A percentile compares a stretch with the other conserved stretches of the same genome.
phyloP scores from a whole-genome alignment of 2,329 filamentous ascomycete genomes.

The Aspergillus puulaauensis region DNA sequence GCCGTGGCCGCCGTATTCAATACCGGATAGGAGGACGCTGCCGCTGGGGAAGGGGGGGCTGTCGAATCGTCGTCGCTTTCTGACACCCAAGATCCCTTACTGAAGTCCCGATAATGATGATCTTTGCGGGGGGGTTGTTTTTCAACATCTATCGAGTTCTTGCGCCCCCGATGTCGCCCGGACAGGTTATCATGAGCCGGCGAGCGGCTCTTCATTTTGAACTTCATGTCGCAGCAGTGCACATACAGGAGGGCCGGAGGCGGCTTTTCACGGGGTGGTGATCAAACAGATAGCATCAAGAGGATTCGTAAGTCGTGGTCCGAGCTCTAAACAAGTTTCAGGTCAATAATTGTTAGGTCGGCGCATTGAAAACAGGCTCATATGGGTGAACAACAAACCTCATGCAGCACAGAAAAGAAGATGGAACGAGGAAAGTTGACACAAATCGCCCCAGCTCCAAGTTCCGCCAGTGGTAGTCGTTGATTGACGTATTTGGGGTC shows the following conservation, averaged over 20 bases:
- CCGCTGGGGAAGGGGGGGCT: conserved; percentile 47
- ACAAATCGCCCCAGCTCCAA: background rate
- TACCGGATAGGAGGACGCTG: conserved; percentile 54
- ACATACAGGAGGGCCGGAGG: conserved; percentile 21
- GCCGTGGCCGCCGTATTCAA: conserved; percentile 33
- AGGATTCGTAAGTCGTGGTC: background rate
- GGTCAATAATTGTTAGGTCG: background rate
- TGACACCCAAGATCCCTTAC: conserved; percentile 26
- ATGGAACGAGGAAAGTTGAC: background rate
- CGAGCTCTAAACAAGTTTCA: background rate
- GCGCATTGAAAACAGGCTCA: background rate
- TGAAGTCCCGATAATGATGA: conserved; percentile 21
- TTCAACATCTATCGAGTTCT: conserved; percentile 33
- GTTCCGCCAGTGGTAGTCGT: background rate
- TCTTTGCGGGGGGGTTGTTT: conserved; percentile 28
- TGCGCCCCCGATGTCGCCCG: conserved; percentile 18
- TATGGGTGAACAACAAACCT: background rate
- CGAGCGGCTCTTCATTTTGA: conserved; percentile 31
- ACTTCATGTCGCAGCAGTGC: conserved; percentile 28
- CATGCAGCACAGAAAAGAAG: background rate
- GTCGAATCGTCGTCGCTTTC: conserved; percentile 31
- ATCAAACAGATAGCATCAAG: conserved; percentile 13
- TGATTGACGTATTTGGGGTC: background rate
- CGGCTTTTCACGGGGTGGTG: background rate
- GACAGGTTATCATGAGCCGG: conserved; percentile 26